phyloP scores from a whole-genome alignment of 208 protist species.

The Acanthamoeba lugdunensis region DNA sequence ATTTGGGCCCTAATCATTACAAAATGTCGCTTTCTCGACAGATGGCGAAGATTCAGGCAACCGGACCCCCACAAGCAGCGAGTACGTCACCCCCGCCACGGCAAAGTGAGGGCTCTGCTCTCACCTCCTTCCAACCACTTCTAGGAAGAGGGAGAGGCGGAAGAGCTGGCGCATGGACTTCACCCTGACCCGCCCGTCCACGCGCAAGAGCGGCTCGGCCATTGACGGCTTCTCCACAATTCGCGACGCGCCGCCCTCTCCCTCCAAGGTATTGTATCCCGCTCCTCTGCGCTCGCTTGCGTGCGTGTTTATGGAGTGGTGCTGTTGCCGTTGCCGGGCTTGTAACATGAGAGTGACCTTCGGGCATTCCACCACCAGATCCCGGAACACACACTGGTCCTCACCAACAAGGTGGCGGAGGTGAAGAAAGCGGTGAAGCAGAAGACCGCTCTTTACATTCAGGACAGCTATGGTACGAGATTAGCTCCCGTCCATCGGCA shows the following conservation, averaged over 20 bases:
- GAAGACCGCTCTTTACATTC: not conserved
- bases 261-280: too few relatives aligned
- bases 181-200: not conserved
- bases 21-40: not conserved
- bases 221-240: too few relatives aligned
- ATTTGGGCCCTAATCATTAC: too few relatives aligned
- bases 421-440: constrained; percentile 20
- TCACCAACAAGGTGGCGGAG: not conserved
- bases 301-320: too few relatives aligned
- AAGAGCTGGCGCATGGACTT: constrained; percentile 27
- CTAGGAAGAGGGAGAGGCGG: not conserved
- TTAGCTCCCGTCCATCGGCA: not conserved
- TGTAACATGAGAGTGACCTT: too few relatives aligned
- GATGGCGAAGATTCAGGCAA: not conserved
- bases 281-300: not conserved
- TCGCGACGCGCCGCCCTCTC: too few relatives aligned
- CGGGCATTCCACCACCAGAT: not conserved
- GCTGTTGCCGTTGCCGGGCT: too few relatives aligned
- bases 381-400: not conserved
- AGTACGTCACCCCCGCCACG: too few relatives aligned
- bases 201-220: too few relatives aligned
- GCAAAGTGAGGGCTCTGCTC: too few relatives aligned
- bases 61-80: not conserved
- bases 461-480: constrained; percentile 10
- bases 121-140: too few relatives aligned